Base-by-base conservation (phyloP, 202 grass and related monocot genomes). In the Hordeum pubiflorum region DNA sequence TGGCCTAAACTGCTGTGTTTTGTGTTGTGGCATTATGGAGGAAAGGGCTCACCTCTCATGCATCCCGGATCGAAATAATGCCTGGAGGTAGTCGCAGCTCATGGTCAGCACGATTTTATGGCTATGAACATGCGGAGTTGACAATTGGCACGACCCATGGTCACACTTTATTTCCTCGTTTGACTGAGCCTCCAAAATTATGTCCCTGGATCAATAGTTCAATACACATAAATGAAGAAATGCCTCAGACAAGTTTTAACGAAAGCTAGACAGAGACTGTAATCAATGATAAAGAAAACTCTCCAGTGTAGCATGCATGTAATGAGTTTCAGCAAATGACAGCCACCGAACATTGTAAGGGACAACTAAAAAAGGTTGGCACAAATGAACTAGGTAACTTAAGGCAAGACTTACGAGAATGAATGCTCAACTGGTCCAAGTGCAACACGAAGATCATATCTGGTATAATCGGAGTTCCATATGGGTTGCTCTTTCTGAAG, bases 41-140 rank as follows among this genome's bases (percentile, higher is more conserved):
- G 4, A 72, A 61, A 87, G 64, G 70, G 11, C 46, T 84, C 59
- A 97, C 94, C 94, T 97, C 59, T 97, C 94, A 15, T 97, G 86
- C 95, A 94, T 97, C 58, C 95, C 92, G n/a, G 95, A 94, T 2
- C 52, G 81, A 84, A 97, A 97, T 9, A 97, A 84, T 41, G 92
- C 92, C 21, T 83, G 84, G 36, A 97, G 58, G 56, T 97, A 97
- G 82, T 93, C 92, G 7, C 90, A 93, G 75, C 63, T 84, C 20
- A 79, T 79, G 63, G 41, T 88, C 75, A 97, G 61, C 71, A 97
- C 56, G 46, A 91, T 86, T 74, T 91, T 97, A 75, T 97, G 92
- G 26, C 81, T 41, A 54, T 97, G 95, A 50, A 85, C 40, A 46
- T 97, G 95, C 8, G 79, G 79, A 14, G 73, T 82, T 1, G 41